These are phyloP conservation scores for Peziza echinospora DNA, from an alignment of 495 filamentous ascomycete genomes.

Conservation along the genomic window DNA sequence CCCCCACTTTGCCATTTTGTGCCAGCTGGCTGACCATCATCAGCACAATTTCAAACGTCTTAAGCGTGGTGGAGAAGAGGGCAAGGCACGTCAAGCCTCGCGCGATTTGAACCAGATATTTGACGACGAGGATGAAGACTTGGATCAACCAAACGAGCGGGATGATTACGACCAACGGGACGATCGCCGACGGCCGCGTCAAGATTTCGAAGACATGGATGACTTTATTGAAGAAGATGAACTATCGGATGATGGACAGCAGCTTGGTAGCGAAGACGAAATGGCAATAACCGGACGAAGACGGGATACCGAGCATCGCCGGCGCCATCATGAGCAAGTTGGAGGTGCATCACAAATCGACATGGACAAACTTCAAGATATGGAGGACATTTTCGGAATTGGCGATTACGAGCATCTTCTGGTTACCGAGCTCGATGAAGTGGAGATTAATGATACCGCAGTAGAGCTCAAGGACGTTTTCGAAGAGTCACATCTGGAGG, in stretches of 20 bases:
- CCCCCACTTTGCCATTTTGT: conserved; percentile 2
- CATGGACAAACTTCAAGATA: conserved; percentile 78
- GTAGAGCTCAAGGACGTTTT: conserved; percentile 96
- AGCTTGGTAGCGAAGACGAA: conserved; percentile 58
- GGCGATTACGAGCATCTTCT: conserved; percentile 86
- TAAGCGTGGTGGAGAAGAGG: conserved; percentile 60
- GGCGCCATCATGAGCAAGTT: not conserved
- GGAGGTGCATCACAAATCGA: conserved; percentile 42
- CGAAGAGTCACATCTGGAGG: conserved; percentile 78
- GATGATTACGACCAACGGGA: conserved; percentile 35
- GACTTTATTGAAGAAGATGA: conserved; percentile 96
- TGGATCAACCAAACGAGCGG: conserved; percentile 26
- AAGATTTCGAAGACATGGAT: conserved; percentile 58
- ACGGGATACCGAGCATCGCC: not conserved
- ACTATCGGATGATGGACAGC: conserved; percentile 65
- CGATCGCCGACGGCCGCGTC: conserved; percentile 7
- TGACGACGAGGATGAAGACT: conserved; percentile 5
- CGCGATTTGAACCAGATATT: conserved; percentile 77
- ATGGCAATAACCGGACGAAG: conserved; percentile 43
- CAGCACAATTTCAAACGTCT: conserved; percentile 86
- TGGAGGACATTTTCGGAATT: conserved; percentile 86
- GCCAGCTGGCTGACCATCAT: conserved; percentile 3
- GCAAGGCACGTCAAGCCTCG: conserved; percentile 32
- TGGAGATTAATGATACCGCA: conserved; percentile 45
- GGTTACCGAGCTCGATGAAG: conserved; percentile 58